A percentile compares a stretch with the other conserved stretches of the same genome.
These are phyloP conservation scores for Verticillium klebahnii DNA, from an alignment of 2,329 filamentous ascomycete genomes.

Conservation along the genomic window DNA sequence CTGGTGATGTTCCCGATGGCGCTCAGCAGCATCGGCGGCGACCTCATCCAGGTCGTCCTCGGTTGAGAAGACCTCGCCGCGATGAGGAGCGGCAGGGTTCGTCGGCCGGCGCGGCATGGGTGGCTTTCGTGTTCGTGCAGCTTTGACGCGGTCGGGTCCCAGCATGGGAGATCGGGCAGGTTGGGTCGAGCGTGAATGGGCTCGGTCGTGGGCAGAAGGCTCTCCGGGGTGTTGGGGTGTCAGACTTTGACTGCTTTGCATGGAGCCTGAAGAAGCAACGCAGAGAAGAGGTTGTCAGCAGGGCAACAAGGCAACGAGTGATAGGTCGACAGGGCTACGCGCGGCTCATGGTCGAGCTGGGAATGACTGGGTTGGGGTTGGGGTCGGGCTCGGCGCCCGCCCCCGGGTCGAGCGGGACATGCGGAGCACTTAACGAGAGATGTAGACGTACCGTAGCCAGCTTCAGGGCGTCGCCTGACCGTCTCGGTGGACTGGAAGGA, in stretches of 20 bases:
- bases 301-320: background rate
- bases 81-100: conserved; percentile 64
- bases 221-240: conserved; percentile 26
- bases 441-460: conserved; percentile 47
- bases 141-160: conserved; percentile 43
- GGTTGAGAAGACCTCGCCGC: conserved; percentile 82
- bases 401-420: background rate
- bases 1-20: conserved; percentile 30
- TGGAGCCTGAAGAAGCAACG: conserved; percentile 7
- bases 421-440: background rate
- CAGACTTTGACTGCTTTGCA: conserved; percentile 5
- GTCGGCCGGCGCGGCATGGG: conserved; percentile 68
- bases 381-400: conserved; percentile 14
- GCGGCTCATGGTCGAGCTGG: conserved; percentile 12
- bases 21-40: conserved; percentile 55
- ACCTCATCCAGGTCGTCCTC: conserved; percentile 85
- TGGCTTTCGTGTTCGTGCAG: conserved; percentile 63
- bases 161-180: conserved; percentile 40
- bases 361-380: conserved; percentile 21
- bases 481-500: conserved; percentile 58
- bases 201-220: conserved; percentile 31
- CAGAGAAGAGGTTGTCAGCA: background rate
- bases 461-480: conserved; percentile 52
- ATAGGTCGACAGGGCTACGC: background rate
- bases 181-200: conserved; percentile 26